Percentiles rank a stretch among this genome's conserved stretches.
These are phyloP conservation scores for Stagonosporopsis cucurbitacearum DNA, from an alignment of 2,329 filamentous ascomycete genomes.

Conservation along the genomic window DNA sequence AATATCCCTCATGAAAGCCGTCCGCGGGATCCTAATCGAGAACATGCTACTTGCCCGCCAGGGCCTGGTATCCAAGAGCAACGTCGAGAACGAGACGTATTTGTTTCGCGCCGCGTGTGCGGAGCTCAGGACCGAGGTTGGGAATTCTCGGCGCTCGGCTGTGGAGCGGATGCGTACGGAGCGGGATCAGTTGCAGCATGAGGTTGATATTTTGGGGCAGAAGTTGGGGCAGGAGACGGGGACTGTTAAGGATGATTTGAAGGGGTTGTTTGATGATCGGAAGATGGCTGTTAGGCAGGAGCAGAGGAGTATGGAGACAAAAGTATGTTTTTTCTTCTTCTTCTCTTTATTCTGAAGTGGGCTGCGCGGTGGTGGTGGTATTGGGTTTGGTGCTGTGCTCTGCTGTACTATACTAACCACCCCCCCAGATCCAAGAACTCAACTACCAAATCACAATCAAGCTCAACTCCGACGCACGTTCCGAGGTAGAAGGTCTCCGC, in stretches of 20 bases:
- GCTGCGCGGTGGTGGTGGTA: neutral
- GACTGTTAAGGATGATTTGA: constrained; percentile 86
- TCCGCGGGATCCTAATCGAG: constrained; percentile 75
- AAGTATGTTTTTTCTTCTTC: constrained; percentile 55
- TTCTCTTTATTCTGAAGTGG: neutral
- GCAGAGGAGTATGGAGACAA: constrained; percentile 82
- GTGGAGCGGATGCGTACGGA: constrained; percentile 84
- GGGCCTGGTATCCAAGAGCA: constrained; percentile 84
- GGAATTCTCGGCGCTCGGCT: constrained; percentile 75
- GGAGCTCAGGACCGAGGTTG: constrained; percentile 86
- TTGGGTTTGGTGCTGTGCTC: neutral
- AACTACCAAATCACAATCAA: constrained; percentile 95
- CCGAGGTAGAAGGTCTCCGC: constrained; percentile 86
- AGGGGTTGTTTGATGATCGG: constrained; percentile 94
- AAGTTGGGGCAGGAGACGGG: constrained; percentile 81
- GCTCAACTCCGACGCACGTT: constrained; percentile 88
- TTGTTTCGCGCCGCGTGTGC: constrained; percentile 93
- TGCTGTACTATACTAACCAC: too few relatives aligned
- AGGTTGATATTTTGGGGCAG: constrained; percentile 91
- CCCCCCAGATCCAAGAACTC: constrained; percentile 80
- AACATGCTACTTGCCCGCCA: constrained; percentile 83
- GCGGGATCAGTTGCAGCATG: constrained; percentile 85
- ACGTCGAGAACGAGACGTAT: constrained; percentile 94
- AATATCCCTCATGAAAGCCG: constrained; percentile 89
- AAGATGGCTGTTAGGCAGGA: constrained; percentile 91